Evolutionary conservation across 768 basidiomycete species (phyloP).

Genomic region (Trametes sanguinea): DNA sequence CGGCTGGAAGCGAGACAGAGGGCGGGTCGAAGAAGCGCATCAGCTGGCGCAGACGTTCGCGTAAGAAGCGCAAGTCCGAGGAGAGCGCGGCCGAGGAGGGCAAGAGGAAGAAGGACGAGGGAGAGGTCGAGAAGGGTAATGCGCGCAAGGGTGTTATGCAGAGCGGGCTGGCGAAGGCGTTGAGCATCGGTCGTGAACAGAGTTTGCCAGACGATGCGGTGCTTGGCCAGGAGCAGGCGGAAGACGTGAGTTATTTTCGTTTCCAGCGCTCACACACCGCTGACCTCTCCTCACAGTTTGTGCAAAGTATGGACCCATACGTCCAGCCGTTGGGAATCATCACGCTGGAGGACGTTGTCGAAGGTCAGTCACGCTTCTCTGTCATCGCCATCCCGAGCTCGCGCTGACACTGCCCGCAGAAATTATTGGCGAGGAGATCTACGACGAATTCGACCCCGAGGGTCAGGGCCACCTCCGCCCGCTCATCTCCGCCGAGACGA

Average conservation of each 20-base stretch:
- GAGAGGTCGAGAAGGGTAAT: constrained; percentile 23
- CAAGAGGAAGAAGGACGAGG: constrained; percentile 23
- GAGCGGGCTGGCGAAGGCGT: constrained; percentile 27
- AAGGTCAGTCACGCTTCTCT: constrained; percentile 47
- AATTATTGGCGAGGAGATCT: constrained; percentile 86
- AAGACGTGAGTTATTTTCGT: constrained; percentile 48
- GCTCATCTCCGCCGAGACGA: constrained; percentile 19
- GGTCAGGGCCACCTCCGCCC: constrained; percentile 38
- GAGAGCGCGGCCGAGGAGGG: constrained; percentile 16
- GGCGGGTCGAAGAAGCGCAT: constrained; percentile 24
- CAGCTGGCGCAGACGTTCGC: constrained; percentile 16
- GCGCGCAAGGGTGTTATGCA: constrained; percentile 32
- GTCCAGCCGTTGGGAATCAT: constrained; percentile 85
- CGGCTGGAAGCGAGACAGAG: constrained; percentile 30
- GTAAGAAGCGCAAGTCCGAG: constrained; percentile 15
- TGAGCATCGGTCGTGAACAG: constrained; percentile 53
- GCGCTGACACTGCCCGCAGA: constrained; percentile 42
- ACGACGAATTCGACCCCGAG: constrained; percentile 83
- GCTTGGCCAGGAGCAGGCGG: constrained; percentile 63
- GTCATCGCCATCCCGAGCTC: background rate
- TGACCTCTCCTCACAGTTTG: constrained; percentile 48
- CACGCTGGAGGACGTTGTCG: constrained; percentile 85
- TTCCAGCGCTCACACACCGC: too few relatives aligned
- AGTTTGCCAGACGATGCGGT: constrained; percentile 84
- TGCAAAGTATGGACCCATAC: constrained; percentile 74